Base-by-base conservation (phyloP, 1,139 yeast species). In the Starmera stellimalicola region DNA sequence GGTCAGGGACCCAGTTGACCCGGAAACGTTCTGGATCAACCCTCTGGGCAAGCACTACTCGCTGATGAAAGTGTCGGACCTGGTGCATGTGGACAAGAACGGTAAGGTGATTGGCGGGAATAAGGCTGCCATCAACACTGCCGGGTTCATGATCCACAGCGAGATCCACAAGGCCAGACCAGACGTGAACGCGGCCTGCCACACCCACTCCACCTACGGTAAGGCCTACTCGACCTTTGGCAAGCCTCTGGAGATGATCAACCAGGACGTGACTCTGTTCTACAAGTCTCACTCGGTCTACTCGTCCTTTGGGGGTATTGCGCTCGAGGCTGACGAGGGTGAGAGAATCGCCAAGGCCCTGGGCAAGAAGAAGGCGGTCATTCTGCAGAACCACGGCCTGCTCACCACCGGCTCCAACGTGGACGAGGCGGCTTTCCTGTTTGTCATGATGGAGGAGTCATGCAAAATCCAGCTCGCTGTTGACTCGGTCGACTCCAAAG, bases 161-260 rank as follows among this genome's bases (percentile, higher is more conserved):
- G 87, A 83, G 14, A 54, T 82, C 25, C 94, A 82, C 59, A 68
- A 67, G 50, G 81, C 84, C 7, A 68, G 93, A 40, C 91, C 88
- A 2, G 88, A 82, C 45, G 78, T 82, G 15, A 63, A 74, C 46
- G 91, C 93, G 16, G 93, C 93, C 3, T 79, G 91, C 51, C 94
- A 82, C 54, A 70, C 87, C 7, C 94, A 82, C 48, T 77, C 88
- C 3, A 60, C 68, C 23, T 70, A 73, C 50, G 94, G 94, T 33
- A 79, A 79, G 51, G 81, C 94, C 0, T 82, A 73, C 58, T 71
- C 84, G 9, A 65, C 81, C 0, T 76, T 81, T 50, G 91, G 87
- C 17, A 69, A 66, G 45, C 76, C 76, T 14, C 62, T 82, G 44
- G 87, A 79, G 38, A 82, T 82, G 93, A 56, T 82, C 43, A 80